Evolutionary conservation across 371 early-diverging fungal genomes (phyloP).

Genomic region (Apophysomyces elegans): DNA sequence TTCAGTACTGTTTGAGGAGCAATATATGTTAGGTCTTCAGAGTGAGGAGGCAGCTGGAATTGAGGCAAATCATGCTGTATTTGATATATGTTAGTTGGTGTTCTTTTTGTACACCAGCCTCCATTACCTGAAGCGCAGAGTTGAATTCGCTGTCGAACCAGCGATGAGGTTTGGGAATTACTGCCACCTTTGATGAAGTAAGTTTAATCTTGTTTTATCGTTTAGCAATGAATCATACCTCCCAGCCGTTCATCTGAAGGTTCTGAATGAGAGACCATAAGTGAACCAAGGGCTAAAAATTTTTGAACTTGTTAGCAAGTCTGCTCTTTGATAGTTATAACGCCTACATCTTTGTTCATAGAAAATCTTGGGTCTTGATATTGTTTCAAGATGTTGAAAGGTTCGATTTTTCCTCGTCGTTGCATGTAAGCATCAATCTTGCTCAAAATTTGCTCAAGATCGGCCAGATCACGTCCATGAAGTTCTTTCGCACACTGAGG

Average conservation of each 20-base stretch:
- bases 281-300: conserved; percentile 60
- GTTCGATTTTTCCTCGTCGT: conserved; percentile 42
- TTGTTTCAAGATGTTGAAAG: conserved; percentile 56
- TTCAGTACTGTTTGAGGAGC: conserved; percentile 36
- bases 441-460: conserved; percentile 62
- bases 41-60: conserved; percentile 52
- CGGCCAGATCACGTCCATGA: conserved; percentile 56
- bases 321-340: neutral
- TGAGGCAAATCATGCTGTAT: conserved; percentile 64
- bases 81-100: neutral
- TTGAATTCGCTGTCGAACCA: conserved; percentile 61
- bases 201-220: neutral
- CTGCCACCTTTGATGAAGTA: conserved; percentile 24
- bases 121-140: conserved; percentile 49
- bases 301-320: neutral
- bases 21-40: conserved; percentile 29
- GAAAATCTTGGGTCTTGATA: conserved; percentile 56
- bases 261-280: conserved; percentile 72
- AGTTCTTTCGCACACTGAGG: conserved; percentile 58
- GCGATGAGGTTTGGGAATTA: conserved; percentile 62
- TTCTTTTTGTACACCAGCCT: neutral
- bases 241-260: conserved; percentile 65
- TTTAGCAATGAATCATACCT: conserved; percentile 30
- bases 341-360: conserved; percentile 60
- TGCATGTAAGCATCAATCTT: conserved; percentile 71